These are phyloP conservation scores for Nothophoma quercina DNA, from an alignment of 2,329 filamentous ascomycete genomes.

Conservation along the genomic window DNA sequence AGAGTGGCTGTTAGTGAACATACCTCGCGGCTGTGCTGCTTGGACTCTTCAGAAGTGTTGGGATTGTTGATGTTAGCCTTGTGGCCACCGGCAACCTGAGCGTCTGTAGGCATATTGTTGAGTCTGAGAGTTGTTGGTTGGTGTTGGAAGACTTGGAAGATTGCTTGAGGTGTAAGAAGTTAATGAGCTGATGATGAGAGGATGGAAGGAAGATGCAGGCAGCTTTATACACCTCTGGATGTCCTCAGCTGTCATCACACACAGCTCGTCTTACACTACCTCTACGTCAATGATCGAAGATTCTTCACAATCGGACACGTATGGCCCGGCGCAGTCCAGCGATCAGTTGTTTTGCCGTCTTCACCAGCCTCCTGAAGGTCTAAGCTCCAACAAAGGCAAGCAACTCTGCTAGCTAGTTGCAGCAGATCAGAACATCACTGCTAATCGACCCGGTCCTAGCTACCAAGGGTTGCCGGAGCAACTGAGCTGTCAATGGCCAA, in stretches of 20 bases:
- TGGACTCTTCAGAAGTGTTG: slow-evolving; percentile 63
- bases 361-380: background rate
- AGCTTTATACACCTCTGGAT: background rate
- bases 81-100: slow-evolving; percentile 54
- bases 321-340: background rate
- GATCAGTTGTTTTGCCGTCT: background rate
- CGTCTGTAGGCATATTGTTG: slow-evolving; percentile 56
- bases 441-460: background rate
- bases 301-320: background rate
- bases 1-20: slow-evolving; percentile 36
- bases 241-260: background rate
- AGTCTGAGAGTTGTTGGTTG: slow-evolving; percentile 48
- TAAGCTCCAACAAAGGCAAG: background rate
- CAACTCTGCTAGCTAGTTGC: background rate
- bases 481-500: background rate
- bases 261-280: background rate
- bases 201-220: background rate
- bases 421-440: slow-evolving; percentile 11
- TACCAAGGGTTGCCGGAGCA: background rate
- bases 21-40: slow-evolving; percentile 67
- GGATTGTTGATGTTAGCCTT: slow-evolving; percentile 62
- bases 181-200: slow-evolving; percentile 1
- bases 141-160: background rate
- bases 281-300: slow-evolving; percentile 6
- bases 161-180: background rate